A percentile compares a stretch with the other conserved stretches of the same genome.
These are phyloP conservation scores for Flaveria bidentis DNA, from an alignment of 129 eudicot genomes.

Conservation along the genomic window DNA sequence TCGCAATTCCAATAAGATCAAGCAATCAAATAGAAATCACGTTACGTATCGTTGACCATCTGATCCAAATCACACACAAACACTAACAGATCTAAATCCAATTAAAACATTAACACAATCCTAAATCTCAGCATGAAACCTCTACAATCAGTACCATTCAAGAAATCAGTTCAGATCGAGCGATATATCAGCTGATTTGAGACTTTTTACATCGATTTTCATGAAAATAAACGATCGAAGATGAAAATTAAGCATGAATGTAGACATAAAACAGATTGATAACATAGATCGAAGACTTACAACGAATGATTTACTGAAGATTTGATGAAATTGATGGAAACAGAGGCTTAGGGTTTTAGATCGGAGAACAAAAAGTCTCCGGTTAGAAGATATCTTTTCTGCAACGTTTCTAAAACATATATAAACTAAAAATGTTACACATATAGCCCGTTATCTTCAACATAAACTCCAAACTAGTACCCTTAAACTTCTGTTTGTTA, in stretches of 20 bases:
- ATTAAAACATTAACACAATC: not conserved
- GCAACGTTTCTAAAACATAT: not conserved
- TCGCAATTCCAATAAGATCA: not conserved
- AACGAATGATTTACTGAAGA: conserved; percentile 2
- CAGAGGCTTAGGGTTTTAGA: conserved; percentile 27
- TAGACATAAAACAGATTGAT: conserved; percentile 5
- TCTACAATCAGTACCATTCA: not conserved
- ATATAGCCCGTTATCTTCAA: conserved; percentile 5
- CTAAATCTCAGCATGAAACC: not conserved
- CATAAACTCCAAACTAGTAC: not conserved
- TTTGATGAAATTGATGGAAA: not conserved
- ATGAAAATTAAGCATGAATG: conserved; percentile 11
- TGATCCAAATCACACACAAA: conserved; percentile 23
- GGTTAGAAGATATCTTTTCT: not conserved
- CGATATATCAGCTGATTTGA: conserved; percentile 9
- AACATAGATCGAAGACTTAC: conserved; percentile 28
- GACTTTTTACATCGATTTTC: conserved; percentile 5
- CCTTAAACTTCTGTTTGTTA: not conserved
- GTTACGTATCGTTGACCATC: conserved; percentile 19
- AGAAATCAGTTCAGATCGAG: conserved; percentile 26
- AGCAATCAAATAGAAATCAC: not conserved
- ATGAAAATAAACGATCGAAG: not conserved
- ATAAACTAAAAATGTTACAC: conserved; percentile 4
- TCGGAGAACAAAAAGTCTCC: conserved; percentile 26
- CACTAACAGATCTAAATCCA: conserved; percentile 15